A percentile compares a stretch with the other conserved stretches of the same genome.
Evolutionary conservation across 148 eudicot genomes (phyloP).

Genomic region (Camellia japonica): DNA sequence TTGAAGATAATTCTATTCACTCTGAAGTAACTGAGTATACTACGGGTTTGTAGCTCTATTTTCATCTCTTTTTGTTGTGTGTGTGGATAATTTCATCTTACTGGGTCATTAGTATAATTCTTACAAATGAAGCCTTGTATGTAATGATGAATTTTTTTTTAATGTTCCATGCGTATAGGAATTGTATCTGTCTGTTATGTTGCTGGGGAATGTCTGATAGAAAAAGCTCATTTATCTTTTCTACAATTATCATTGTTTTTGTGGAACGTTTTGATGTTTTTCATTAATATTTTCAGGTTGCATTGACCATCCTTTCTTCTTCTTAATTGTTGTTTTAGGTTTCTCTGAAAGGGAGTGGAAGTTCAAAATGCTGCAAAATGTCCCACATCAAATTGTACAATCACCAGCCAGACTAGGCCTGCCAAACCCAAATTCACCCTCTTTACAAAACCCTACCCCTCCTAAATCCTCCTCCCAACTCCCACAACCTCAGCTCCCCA

Average conservation of each 20-base stretch:
- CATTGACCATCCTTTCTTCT: too few species aligned
- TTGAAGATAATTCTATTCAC: too few species aligned
- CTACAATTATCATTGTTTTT: too few species aligned
- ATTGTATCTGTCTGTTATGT: background rate
- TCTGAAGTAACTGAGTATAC: too few species aligned
- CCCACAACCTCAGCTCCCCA: constrained; percentile 49
- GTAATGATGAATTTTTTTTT: background rate
- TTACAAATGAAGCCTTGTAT: background rate
- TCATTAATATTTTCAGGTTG: too few species aligned
- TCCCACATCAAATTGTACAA: constrained; percentile 56
- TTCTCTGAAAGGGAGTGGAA: constrained; percentile 9
- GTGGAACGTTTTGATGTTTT: too few species aligned
- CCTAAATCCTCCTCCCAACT: constrained; percentile 60
- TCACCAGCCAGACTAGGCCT: constrained; percentile 93
- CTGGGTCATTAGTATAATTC: background rate
- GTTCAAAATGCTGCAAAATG: constrained; percentile 44
- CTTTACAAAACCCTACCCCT: constrained; percentile 62
- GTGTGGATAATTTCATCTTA: background rate
- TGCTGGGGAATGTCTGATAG: too few species aligned
- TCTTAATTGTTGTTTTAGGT: background rate
- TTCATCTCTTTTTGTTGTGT: too few species aligned
- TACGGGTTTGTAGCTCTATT: too few species aligned
- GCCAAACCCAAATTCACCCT: constrained; percentile 86
- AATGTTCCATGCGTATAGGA: background rate
- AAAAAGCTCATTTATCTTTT: too few species aligned